Percentiles rank a stretch among this genome's conserved stretches.
Conservation (phyloP, 108 stramenopile genomes). For the Poteriospumella lacustris region DNA sequence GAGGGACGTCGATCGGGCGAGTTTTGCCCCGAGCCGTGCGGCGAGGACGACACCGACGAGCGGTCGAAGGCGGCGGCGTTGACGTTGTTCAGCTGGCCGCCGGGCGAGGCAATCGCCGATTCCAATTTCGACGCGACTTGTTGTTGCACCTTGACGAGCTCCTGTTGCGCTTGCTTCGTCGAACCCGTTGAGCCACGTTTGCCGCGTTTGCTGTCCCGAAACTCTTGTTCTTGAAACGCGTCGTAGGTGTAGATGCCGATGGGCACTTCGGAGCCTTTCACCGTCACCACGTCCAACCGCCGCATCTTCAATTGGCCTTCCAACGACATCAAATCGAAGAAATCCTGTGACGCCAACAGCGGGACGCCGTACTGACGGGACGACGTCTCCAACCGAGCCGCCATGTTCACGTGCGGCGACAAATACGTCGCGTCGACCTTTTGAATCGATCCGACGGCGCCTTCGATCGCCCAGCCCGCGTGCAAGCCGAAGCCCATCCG, state of each 20-base stretch:
- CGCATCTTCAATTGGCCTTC: slow-evolving; percentile 21
- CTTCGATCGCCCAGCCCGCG: slow-evolving; percentile 76
- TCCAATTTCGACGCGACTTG: no score
- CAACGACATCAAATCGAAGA: slow-evolving; percentile 52
- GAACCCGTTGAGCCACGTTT: background rate
- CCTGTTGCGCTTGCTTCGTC: background rate
- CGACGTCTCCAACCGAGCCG: slow-evolving; percentile 84
- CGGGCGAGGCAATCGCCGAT: background rate
- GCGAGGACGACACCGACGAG: background rate
- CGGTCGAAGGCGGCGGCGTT: no score
- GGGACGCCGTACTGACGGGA: slow-evolving; percentile 77
- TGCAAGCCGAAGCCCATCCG: slow-evolving; percentile 66
- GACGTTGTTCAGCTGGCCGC: no score
- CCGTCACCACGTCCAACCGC: slow-evolving; percentile 74
- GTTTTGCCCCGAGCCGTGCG: background rate
- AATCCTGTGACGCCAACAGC: slow-evolving; percentile 62
- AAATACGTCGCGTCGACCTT: slow-evolving; percentile 94
- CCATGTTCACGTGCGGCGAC: slow-evolving; percentile 90
- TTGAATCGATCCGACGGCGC: slow-evolving; percentile 76
- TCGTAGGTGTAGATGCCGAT: slow-evolving; percentile 83
- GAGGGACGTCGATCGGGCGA: background rate
- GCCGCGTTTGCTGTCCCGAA: background rate
- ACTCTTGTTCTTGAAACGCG: slow-evolving; percentile 23
- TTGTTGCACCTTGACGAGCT: no score
- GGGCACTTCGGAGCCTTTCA: slow-evolving; percentile 81